These are phyloP conservation scores for Heterococcus sp. DNA, from an alignment of 108 stramenopile species.

Conservation along the genomic window DNA sequence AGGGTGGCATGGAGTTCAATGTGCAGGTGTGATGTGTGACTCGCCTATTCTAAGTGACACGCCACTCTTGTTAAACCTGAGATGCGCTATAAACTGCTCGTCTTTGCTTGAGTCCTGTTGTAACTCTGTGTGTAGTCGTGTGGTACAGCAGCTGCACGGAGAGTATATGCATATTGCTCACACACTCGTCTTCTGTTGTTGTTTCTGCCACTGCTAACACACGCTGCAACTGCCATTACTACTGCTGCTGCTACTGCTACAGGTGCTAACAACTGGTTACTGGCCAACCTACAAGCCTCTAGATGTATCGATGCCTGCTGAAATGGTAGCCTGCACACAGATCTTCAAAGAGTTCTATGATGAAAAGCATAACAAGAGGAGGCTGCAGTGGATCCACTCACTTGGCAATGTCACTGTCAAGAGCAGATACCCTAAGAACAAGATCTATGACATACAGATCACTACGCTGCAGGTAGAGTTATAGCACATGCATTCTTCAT, in stretches of 20 bases:
- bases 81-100: too few species aligned
- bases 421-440: conserved; percentile 78
- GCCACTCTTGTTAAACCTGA: too few species aligned
- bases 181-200: too few species aligned
- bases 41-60: too few species aligned
- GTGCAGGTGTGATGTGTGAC: conserved; percentile 22
- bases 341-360: conserved; percentile 1
- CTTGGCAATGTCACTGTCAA: conserved; percentile 88
- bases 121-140: too few species aligned
- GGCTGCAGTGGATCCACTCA: conserved; percentile 81
- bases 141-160: too few species aligned
- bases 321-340: conserved; percentile 84
- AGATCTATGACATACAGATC: conserved; percentile 91
- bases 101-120: too few species aligned
- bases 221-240: too few species aligned
- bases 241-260: conserved; percentile 35
- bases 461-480: conserved; percentile 93
- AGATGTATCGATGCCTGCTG: conserved; percentile 76
- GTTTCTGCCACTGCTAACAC: too few species aligned
- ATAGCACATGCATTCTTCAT: neutral
- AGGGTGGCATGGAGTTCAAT: conserved; percentile 49
- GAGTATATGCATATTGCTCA: too few species aligned
- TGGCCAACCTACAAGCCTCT: conserved; percentile 94
- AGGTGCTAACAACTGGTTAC: conserved; percentile 95
- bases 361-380: conserved; percentile 57